Percentiles rank a stretch among this genome's conserved stretches.
These are phyloP conservation scores for Uncinocarpus reesii DNA, from an alignment of 2,329 filamentous ascomycete species.

Conservation along the genomic window DNA sequence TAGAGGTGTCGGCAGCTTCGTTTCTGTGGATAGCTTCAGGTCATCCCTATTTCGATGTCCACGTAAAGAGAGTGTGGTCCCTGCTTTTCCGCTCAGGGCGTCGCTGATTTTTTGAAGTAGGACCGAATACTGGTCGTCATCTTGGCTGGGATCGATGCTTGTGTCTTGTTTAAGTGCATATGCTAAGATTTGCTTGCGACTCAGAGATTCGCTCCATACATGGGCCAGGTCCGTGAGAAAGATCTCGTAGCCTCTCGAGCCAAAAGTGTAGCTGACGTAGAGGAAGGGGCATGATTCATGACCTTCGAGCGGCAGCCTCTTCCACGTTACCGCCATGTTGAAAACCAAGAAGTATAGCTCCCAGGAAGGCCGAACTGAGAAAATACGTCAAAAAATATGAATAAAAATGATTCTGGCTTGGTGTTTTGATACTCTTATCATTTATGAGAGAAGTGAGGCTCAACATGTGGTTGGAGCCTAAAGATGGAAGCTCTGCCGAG, in stretches of 20 bases:
- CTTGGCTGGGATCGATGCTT: constrained; percentile 52
- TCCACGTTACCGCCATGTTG: constrained; percentile 30
- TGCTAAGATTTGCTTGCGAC: constrained; percentile 37
- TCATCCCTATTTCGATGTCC: constrained; percentile 24
- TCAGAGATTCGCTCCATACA: constrained; percentile 47
- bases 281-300: constrained; percentile 27
- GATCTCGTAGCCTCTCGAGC: constrained; percentile 40
- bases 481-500: constrained; percentile 6
- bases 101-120: constrained; percentile 47
- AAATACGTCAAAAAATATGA: too few species aligned
- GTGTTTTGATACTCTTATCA: too few species aligned
- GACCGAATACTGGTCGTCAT: constrained; percentile 45
- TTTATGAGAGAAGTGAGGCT: too few species aligned
- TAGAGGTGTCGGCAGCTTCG: constrained; percentile 45
- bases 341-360: background rate
- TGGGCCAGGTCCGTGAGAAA: constrained; percentile 49
- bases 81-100: constrained; percentile 32
- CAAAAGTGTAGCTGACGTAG: constrained; percentile 30
- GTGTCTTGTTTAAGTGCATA: constrained; percentile 42
- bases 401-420: too few species aligned
- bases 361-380: too few species aligned
- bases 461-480: background rate
- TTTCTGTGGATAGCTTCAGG: constrained; percentile 39
- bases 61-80: constrained; percentile 27
- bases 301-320: constrained; percentile 24